phyloP scores from a whole-genome alignment of 345 rosid genomes.

The Cochlearia excelsa region DNA sequence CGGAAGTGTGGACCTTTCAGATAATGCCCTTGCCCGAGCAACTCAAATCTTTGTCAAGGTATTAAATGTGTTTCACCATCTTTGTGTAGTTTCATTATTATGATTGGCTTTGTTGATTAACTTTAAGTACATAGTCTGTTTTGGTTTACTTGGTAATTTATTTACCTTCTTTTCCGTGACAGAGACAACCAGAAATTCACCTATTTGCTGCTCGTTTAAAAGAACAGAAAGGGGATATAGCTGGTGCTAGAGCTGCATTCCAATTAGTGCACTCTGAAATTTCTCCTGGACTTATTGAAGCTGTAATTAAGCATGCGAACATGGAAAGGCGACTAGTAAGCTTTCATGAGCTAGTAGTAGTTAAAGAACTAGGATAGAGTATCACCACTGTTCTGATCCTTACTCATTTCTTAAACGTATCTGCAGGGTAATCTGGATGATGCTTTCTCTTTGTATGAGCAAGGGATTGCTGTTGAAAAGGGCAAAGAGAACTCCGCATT shows the following conservation, averaged over 20 bases:
- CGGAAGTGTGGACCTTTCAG: not conserved
- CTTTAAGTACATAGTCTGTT: not conserved
- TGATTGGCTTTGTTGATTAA: not conserved
- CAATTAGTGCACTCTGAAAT: constrained; percentile 81
- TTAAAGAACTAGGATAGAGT: constrained; percentile 18
- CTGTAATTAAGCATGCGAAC: constrained; percentile 88
- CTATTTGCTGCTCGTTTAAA: constrained; percentile 84
- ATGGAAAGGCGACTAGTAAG: constrained; percentile 90
- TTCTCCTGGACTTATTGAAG: constrained; percentile 94
- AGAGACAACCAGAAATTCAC: constrained; percentile 95
- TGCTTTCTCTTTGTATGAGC: constrained; percentile 76
- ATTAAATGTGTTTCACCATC: too few relatives aligned
- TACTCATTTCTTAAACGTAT: constrained; percentile 26
- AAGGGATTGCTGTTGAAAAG: constrained; percentile 90
- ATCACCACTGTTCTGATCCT: constrained; percentile 19
- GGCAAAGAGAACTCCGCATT: constrained; percentile 82
- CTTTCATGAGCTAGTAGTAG: constrained; percentile 19
- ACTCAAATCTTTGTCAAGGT: constrained; percentile 9
- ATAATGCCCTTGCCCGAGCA: constrained; percentile 13
- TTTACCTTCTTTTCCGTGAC: constrained; percentile 27
- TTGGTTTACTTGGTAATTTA: constrained; percentile 13
- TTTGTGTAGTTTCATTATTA: too few relatives aligned
- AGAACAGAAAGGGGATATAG: constrained; percentile 77
- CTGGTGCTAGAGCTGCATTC: constrained; percentile 88
- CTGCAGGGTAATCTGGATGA: constrained; percentile 78